Evolutionary conservation across 192 early-diverging fungal genomes (phyloP).

Genomic region (Coemansia sp.): DNA sequence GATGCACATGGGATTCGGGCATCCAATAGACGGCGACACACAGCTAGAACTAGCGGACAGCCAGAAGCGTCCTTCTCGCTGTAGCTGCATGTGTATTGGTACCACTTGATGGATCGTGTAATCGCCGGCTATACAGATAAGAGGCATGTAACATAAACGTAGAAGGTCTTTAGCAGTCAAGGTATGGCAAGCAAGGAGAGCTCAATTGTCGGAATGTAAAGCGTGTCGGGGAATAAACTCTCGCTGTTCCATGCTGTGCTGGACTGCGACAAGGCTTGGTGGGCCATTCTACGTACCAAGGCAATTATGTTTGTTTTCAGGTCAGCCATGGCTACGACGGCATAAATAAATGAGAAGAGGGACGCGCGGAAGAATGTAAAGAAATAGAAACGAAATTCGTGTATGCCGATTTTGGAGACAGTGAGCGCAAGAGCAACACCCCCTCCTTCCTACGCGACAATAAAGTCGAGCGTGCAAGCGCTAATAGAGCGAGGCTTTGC

Average conservation of each 20-base stretch:
- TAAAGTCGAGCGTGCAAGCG: background rate
- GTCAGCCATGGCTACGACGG: conserved; percentile 28
- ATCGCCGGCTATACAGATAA: conserved; percentile 19
- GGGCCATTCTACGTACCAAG: conserved; percentile 35
- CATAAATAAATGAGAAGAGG: conserved; percentile 5
- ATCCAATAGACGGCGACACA: conserved; percentile 34
- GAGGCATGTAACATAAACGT: background rate
- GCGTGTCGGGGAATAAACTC: background rate
- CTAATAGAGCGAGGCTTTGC: background rate
- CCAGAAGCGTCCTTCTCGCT: background rate
- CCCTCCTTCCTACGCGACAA: background rate
- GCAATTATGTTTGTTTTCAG: conserved; percentile 50
- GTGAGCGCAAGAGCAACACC: background rate
- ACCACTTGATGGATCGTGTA: conserved; percentile 39
- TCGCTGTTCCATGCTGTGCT: background rate
- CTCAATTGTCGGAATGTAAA: background rate
- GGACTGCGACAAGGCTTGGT: background rate
- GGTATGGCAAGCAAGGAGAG: background rate
- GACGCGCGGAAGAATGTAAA: background rate
- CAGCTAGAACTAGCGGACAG: conserved; percentile 17
- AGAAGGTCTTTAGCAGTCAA: background rate
- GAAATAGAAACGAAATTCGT: conserved; percentile 6
- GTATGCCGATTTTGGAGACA: background rate
- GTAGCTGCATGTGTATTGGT: conserved; percentile 30
- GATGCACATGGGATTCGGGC: conserved; percentile 44